Base-by-base conservation (phyloP, 345 rosid genomes). In the Corchorus olitorius region DNA sequence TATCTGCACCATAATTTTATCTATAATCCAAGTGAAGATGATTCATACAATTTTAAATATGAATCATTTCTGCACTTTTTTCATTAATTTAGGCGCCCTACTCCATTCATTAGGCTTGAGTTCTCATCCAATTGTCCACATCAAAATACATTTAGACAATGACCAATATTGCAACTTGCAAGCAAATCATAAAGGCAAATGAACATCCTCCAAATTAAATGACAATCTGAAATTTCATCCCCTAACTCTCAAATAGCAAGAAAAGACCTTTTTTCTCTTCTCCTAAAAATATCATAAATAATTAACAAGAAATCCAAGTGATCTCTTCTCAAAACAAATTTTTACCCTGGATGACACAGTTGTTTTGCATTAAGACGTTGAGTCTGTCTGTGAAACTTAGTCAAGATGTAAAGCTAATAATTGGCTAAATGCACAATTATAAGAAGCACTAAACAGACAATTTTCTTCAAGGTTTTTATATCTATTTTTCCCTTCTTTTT, bases 161-260 rank as follows among this genome's bases (percentile, higher is more conserved):
- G 48, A 33, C 54, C 58, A 62, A 54, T 62, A 19, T 39, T 64
- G 35, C 56, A 59, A 66, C 14, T 39, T 64, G 35, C 56, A 59
- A 66, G 52, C 20, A 46, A 65, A 64, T 58, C 12, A 49, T 2
- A 20, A 34, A 49, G 37, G 55, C 73, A 58, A 37, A 49, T 37
- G 69, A 55, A 12, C 16, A 56, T 72, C 66, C 39, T 8, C 6
- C 16, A 15, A 50, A 49, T 45, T 8, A 59, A 13, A 34, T 60
- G 50, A 35, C 56, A 17, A 75, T 61, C 45, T 17, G 48, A 62
- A 48, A 33, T 74, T 34, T 15, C 17, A 74, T 72, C 70, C 54
- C 60, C 49, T 66, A 76, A 58, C 68, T 54, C 35, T 37, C n/a
- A 19, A 54, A 33, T 49, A 2, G 34, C 22, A 52, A 39, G 15